Conservation (phyloP, 148 eudicot species). For the Fallopia convolvulus region DNA sequence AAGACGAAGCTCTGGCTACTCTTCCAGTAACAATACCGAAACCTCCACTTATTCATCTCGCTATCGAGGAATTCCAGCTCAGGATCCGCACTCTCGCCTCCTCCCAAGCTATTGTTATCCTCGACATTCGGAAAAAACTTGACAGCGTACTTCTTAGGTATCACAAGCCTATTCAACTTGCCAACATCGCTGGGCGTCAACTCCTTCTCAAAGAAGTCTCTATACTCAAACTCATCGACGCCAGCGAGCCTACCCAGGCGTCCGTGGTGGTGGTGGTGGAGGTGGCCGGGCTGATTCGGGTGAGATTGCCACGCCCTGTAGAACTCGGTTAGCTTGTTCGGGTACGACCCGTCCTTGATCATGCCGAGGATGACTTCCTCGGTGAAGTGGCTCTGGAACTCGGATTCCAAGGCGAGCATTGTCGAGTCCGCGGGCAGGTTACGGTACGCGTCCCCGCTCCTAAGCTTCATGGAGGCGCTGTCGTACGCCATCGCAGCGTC, state of each 20-base stretch:
- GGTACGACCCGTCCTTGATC: conserved; percentile 48
- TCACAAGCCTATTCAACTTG: conserved; percentile 40
- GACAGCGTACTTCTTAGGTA: conserved; percentile 41
- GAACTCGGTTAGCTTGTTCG: conserved; percentile 28
- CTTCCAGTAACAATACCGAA: conserved; percentile 45
- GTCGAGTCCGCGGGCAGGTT: conserved; percentile 17
- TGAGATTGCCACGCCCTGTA: not conserved
- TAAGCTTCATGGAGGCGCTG: conserved; percentile 36
- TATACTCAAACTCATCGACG: conserved; percentile 5
- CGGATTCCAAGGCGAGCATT: conserved; percentile 16
- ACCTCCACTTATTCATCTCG: conserved; percentile 31
- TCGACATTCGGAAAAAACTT: conserved; percentile 19
- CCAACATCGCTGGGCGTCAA: conserved; percentile 53
- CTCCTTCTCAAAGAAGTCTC: conserved; percentile 32
- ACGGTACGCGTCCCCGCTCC: conserved; percentile 15
- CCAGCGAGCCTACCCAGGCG: not conserved
- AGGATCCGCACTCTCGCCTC: conserved; percentile 6
- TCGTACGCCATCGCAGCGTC: conserved; percentile 46
- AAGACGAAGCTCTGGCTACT: conserved; percentile 49
- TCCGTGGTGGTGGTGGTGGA: not conserved
- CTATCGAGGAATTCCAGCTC: conserved; percentile 23
- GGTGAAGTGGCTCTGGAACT: conserved; percentile 22
- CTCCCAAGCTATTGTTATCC: not conserved
- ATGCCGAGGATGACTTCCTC: conserved; percentile 24
- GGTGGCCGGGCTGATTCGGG: not conserved